These are phyloP conservation scores for Carpinus viminea DNA, from an alignment of 306 rosid species.

Conservation along the genomic window DNA sequence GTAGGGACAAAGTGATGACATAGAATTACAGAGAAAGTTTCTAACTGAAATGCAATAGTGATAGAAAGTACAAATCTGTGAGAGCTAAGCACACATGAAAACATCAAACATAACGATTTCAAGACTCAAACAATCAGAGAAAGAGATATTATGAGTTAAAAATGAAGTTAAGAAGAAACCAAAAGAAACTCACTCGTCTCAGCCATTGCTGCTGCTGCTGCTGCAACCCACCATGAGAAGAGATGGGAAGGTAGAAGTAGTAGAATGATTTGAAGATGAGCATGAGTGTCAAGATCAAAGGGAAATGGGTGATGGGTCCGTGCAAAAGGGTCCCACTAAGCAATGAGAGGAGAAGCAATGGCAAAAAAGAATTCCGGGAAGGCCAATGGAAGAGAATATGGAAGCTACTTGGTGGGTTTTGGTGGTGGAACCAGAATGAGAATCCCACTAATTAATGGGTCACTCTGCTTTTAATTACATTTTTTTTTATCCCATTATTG, in stretches of 20 bases:
- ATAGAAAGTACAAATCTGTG: too few species aligned
- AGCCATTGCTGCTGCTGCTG: slow-evolving; percentile 20
- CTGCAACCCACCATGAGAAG: slow-evolving; percentile 27
- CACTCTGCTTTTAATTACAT: slow-evolving; percentile 28
- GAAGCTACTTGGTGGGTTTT: slow-evolving; percentile 33
- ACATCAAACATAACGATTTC: neutral
- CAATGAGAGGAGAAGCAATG: slow-evolving; percentile 24
- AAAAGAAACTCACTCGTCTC: slow-evolving; percentile 33
- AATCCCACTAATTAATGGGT: slow-evolving; percentile 60
- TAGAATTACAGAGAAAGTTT: too few species aligned
- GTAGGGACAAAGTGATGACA: too few species aligned
- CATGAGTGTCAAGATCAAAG: slow-evolving; percentile 42
- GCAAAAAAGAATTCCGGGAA: slow-evolving; percentile 15
- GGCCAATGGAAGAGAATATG: slow-evolving; percentile 45
- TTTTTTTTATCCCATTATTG: slow-evolving; percentile 9
- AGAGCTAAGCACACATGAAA: neutral
- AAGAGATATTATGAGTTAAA: neutral
- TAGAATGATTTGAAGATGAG: slow-evolving; percentile 24
- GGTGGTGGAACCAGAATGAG: slow-evolving; percentile 63
- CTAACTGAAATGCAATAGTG: too few species aligned
- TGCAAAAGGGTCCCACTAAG: slow-evolving; percentile 62
- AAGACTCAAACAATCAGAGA: neutral
- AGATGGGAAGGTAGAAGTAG: slow-evolving; percentile 24
- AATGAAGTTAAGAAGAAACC: neutral
- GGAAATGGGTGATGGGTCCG: slow-evolving; percentile 27